A percentile compares a stretch with the other conserved stretches of the same genome.
Conservation (phyloP, 2,329 filamentous ascomycete genomes). For the Colletotrichum tanaceti region DNA sequence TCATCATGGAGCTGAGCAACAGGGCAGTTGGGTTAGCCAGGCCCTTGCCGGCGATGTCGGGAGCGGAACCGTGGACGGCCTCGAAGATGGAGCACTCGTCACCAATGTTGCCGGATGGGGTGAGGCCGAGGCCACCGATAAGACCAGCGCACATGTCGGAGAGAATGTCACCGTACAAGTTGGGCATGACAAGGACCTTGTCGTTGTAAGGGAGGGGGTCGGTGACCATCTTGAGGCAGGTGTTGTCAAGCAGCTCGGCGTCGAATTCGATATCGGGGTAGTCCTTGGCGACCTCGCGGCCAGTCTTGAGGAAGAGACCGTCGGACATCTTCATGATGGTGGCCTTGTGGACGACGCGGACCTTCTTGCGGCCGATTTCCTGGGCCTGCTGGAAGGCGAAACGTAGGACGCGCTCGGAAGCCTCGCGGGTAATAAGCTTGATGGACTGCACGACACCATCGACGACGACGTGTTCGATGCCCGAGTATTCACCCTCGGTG, state of each 20-base stretch:
- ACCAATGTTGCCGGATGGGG: slow-evolving; percentile 97
- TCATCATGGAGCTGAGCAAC: slow-evolving; percentile 97
- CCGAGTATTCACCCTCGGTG: slow-evolving; percentile 99
- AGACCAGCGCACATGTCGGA: slow-evolving; percentile 99
- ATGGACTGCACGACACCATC: slow-evolving; percentile 99
- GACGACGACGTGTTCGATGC: slow-evolving; percentile 97
- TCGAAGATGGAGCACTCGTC: slow-evolving; percentile 99
- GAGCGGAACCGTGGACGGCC: slow-evolving; percentile 96
- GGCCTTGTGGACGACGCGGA: slow-evolving; percentile 98
- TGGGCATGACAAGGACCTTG: slow-evolving; percentile 98
- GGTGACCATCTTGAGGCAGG: slow-evolving; percentile 98
- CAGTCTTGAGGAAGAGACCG: slow-evolving; percentile 94
- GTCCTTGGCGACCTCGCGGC: slow-evolving; percentile 88
- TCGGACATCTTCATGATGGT: slow-evolving; percentile 99
- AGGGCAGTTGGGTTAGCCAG: slow-evolving; percentile 98
- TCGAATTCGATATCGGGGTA: slow-evolving; percentile 97
- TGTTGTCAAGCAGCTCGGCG: slow-evolving; percentile 98
- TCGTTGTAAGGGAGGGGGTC: slow-evolving; percentile 98
- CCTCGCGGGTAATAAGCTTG: slow-evolving; percentile 97
- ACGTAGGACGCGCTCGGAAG: slow-evolving; percentile 93
- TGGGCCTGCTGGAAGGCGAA: slow-evolving; percentile 99
- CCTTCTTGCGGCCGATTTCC: slow-evolving; percentile 93
- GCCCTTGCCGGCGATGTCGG: slow-evolving; percentile 95
- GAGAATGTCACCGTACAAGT: slow-evolving; percentile 99
- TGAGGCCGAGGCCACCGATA: slow-evolving; percentile 96